These are phyloP conservation scores for Haplographium delicatum DNA, from an alignment of 495 filamentous ascomycete genomes.

Conservation along the genomic window DNA sequence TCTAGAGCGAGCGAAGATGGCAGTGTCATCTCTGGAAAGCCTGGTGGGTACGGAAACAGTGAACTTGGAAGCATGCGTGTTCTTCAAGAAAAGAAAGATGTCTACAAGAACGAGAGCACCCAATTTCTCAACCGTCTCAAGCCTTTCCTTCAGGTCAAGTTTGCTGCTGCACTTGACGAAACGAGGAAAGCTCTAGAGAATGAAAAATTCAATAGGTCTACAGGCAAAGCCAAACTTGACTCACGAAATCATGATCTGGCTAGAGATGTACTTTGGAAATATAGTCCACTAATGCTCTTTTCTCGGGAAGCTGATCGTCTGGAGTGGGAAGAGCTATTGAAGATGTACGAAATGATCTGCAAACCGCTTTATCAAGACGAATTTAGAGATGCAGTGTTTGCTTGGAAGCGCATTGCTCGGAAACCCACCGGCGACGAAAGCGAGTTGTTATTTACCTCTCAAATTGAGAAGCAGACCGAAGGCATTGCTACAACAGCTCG, in stretches of 20 bases:
- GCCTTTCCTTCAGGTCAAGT: slow-evolving; percentile 74
- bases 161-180: slow-evolving; percentile 66
- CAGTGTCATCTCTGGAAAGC: slow-evolving; percentile 43
- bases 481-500: slow-evolving; percentile 59
- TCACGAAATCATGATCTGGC: slow-evolving; percentile 47
- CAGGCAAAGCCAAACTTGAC: slow-evolving; percentile 47
- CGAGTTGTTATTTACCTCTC: slow-evolving; percentile 81
- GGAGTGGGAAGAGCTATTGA: slow-evolving; percentile 75
- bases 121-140: slow-evolving; percentile 72
- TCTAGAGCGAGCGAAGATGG: slow-evolving; percentile 25
- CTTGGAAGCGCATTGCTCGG: slow-evolving; percentile 77
- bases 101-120: slow-evolving; percentile 66
- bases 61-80: slow-evolving; percentile 90
- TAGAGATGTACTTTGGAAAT: slow-evolving; percentile 66
- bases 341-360: slow-evolving; percentile 71
- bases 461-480: slow-evolving; percentile 71
- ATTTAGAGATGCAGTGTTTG: slow-evolving; percentile 69
- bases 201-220: slow-evolving; percentile 30
- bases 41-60: slow-evolving; percentile 57
- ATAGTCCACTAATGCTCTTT: slow-evolving; percentile 79
- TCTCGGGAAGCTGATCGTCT: slow-evolving; percentile 70
- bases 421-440: slow-evolving; percentile 80
- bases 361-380: slow-evolving; percentile 75
- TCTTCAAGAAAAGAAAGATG: slow-evolving; percentile 86
- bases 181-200: slow-evolving; percentile 51